Base-by-base conservation (phyloP, 768 basidiomycete genomes). In the Boletus huronensis region DNA sequence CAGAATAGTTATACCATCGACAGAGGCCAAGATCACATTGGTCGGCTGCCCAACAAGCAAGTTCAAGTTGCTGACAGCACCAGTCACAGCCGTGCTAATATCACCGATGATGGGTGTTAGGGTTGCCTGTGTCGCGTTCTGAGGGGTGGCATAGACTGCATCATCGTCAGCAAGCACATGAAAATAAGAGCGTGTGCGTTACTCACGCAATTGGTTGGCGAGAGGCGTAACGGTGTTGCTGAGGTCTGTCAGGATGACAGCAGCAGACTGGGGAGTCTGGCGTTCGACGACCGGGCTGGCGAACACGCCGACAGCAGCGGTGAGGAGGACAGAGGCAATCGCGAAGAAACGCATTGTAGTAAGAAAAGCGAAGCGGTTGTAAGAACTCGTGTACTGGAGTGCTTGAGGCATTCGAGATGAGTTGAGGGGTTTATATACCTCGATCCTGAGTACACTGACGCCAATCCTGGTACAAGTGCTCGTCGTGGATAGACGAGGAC, bases 371-470 rank as follows among this genome's bases (percentile, higher is more conserved):
- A 52, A 6, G 36, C 8, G 6, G 47, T 46, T 28, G 34, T 41
- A 48, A 50, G 55, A 48, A 58, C 44, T 52, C 40, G 58, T 36
- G 44, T 29, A 19, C 6, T 48, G 13, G 46, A 57, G 59, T 57
- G 44, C 44, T 61, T 58, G 55, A n/a, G 50, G 25, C 1, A 19
- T 42, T 44, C 38, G 14, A 36, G 42, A 31, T 26, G 13, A 32
- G 11, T 19, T n/a, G 29, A 10, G 19, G 35, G 54, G 44, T 51
- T 62, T 57, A 54, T 54, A 54, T 61, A 62, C 40, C 48, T 53
- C n/a, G 28, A 23, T 26, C n/a, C 6, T 35, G 29, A 35, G 42
- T 29, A 34, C 9, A 13, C 19, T 44, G 19, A 48, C 10, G 3
- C n/a, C 26, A 32, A 45, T 28, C 23, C 28, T 8, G 1, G 8